Conservation (phyloP, 78 protist genomes). For the Fonticula alba region DNA sequence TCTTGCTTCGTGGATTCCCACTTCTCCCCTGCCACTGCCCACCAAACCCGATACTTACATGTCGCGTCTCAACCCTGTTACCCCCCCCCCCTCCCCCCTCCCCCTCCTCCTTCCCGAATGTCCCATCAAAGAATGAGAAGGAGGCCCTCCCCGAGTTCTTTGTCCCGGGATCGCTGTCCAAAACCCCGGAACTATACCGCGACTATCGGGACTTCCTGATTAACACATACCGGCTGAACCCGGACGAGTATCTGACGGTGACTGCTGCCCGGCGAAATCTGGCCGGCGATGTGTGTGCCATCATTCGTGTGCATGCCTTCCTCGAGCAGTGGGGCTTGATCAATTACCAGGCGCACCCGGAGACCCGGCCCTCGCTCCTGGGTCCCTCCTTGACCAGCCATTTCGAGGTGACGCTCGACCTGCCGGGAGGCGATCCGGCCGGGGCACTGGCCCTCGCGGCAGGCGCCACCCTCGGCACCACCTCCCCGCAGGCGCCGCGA, state of each 20-base stretch:
- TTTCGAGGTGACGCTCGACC: conserved; percentile 5
- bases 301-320: conserved; percentile 20
- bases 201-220: conserved; percentile 36
- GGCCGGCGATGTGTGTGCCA: conserved; percentile 30
- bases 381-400: conserved; percentile 17
- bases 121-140: not conserved
- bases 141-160: conserved; percentile 33
- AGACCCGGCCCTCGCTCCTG: not conserved
- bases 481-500: not conserved
- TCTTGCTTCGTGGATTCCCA: too few relatives aligned
- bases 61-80: too few relatives aligned
- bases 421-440: not conserved
- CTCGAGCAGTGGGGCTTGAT: conserved; percentile 34
- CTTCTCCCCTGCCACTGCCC: too few relatives aligned
- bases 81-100: not conserved
- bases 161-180: not conserved
- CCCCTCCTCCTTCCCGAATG: too few relatives aligned
- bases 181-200: conserved; percentile 20
- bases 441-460: too few relatives aligned
- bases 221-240: conserved; percentile 20
- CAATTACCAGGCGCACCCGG: conserved; percentile 21
- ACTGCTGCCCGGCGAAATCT: conserved; percentile 28
- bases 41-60: too few relatives aligned
- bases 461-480: not conserved
- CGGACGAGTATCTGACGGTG: conserved; percentile 17